These are phyloP conservation scores for Fraxinus latifolia DNA, from an alignment of 305 asterid species.

Conservation along the genomic window DNA sequence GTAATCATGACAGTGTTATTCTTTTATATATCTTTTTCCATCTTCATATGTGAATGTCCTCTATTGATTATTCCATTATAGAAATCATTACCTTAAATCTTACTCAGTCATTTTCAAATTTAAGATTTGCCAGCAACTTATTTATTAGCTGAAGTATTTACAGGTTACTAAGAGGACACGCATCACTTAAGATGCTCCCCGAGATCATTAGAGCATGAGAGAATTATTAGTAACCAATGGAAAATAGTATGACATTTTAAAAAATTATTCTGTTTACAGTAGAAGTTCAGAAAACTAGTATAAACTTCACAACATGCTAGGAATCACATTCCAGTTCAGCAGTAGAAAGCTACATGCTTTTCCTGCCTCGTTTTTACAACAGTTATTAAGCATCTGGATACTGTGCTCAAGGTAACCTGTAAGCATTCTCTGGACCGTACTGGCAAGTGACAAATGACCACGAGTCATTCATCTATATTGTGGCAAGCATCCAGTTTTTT, in stretches of 20 bases:
- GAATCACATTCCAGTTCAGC: not conserved
- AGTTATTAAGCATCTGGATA: not conserved
- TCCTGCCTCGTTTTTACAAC: not conserved
- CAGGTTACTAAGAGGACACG: constrained; percentile 1
- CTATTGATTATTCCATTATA: not conserved
- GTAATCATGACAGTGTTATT: constrained; percentile 32
- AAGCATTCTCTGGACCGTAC: not conserved
- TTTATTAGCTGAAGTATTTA: not conserved
- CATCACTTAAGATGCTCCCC: not conserved
- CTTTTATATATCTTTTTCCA: not conserved
- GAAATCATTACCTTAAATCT: constrained; percentile 1
- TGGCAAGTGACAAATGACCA: not conserved
- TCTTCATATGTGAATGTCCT: constrained; percentile 7
- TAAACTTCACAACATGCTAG: not conserved
- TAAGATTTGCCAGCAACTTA: not conserved
- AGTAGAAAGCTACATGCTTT: constrained; percentile 1
- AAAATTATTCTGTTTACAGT: not conserved
- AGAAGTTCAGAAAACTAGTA: not conserved
- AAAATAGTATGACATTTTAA: not conserved
- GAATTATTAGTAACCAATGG: not conserved
- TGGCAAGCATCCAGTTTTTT: not conserved
- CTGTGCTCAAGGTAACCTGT: not conserved
- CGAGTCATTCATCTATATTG: not conserved
- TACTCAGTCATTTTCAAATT: not conserved
- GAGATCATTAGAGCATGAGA: not conserved